Base-by-base conservation (phyloP, 768 basidiomycete genomes). In the Pleurotus tuber-regium region DNA sequence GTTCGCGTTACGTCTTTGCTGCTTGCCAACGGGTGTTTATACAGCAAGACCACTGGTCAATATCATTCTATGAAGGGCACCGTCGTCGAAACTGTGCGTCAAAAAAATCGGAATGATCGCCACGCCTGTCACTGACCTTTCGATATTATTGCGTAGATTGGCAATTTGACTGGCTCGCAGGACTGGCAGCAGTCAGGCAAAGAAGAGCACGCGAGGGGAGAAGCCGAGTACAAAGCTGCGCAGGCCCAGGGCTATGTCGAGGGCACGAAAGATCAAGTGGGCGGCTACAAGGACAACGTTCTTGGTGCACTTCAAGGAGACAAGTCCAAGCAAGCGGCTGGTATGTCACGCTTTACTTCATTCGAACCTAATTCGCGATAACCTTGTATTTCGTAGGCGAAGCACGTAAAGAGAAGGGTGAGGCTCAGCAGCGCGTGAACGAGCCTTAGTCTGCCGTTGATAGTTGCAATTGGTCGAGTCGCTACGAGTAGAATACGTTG, bases 261-360 rank as follows among this genome's bases (percentile, higher is more conserved):
- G 47, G 81, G 81, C 28, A 63, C 64, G 1, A 2, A 60, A 11
- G 80, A 83, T 52, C 70, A 69, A 49, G 38, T 72, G 7, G 60
- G 57, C 3, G 80, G 81, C 23, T 79, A 78, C 63, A 73, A 75
- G 52, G 80, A 83, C 44, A 62, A 76, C 31, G 64, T 83, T 23
- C 64, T 77, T 30, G 81, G 81, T 18, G 74, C 81, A 8, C 48
- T 83, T 35, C 70, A 65, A 12, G 82, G 79, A 19, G 82, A 83
- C 62, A 72, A 73, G 58, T 26, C 61, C 23, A 76, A 80, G 61
- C 69, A 83, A 61, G 52, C 54, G 23, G 4, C 69, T 16, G 80
- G 81, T 78, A 38, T 1, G 52, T 28, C n/a, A 4, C 5, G n/a
- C 12, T 43, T 19, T 14, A 23, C 7, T 39, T 31, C n/a, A 19